Evolutionary conservation across 805 yeast species (phyloP), one percentile per base, ranked within the genome.

Genomic region (Schwanniomyces occidentalis): DNA sequence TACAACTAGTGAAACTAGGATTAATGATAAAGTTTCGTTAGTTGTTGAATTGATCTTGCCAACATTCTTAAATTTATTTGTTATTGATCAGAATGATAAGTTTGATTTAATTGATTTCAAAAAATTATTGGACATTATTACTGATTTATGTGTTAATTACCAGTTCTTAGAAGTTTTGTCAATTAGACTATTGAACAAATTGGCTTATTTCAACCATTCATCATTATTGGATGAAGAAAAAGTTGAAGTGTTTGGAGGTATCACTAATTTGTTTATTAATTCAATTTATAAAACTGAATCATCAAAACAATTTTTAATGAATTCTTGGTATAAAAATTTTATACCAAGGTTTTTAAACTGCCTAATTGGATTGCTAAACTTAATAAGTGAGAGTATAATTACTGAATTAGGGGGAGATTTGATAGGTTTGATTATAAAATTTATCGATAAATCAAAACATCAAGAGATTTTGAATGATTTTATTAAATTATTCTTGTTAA

Each of bases 11-110:
- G 31, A 32, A 16, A n/a, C 40, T 8, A 10, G 30, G n/a, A 28
- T 32, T 13, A 52, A 63, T 19, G 50, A 65, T 4, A 50, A 63
- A 17, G 48, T 49, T 10, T 16, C 32, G 6, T 39, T 73, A 2
- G 71, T 84, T 1, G 53, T 78, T 16, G 78, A 75, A 16, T 54
- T 70, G 14, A 68, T 80, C 1, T 58, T 78, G 29, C 84, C 82
- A 6, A 69, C 63, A 16, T 54, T 81, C 36, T 48, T 82, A 8
- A 54, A 73, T 2, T 52, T 72, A 13, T 58, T 83, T 16, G 15
- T n/a, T 17, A 22, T 33, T 7, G 27, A 17, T n/a, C 34, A 41
- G 15, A 23, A 25, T 6, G 44, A 29, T 9, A 30, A n/a, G 3
- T n/a, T 17, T 8, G 20, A 28, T 15, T 33, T 18, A 35, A 16